These are phyloP conservation scores for Oryza punctata DNA, from an alignment of 176 grass and related monocot species.

Conservation along the genomic window DNA sequence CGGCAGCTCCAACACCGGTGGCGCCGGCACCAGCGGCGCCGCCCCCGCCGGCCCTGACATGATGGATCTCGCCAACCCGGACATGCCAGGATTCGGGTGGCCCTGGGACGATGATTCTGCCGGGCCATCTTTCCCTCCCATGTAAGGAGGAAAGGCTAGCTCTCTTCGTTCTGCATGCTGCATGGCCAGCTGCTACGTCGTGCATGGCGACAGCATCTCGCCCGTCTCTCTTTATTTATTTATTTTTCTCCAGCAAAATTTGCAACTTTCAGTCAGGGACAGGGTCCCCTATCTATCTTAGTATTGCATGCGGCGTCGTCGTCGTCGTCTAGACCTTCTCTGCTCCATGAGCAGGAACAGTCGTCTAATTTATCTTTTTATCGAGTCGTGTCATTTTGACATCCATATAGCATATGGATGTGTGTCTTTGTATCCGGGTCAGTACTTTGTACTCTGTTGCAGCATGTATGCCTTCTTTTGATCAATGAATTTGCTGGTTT, in stretches of 20 bases:
- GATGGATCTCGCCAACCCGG: neutral
- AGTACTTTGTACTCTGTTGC: neutral
- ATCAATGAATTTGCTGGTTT: neutral
- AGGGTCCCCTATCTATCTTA: neutral
- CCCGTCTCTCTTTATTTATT: neutral
- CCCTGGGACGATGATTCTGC: neutral
- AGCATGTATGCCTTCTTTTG: neutral
- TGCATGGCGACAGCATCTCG: neutral
- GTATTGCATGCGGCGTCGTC: neutral
- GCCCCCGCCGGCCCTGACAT: neutral
- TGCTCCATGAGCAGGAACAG: neutral
- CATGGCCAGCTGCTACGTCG: neutral
- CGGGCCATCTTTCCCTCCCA: neutral
- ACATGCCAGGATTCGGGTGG: neutral
- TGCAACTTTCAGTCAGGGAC: neutral
- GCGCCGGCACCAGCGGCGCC: neutral
- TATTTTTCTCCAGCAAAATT: neutral
- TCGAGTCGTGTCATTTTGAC: neutral
- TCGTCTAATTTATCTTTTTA: neutral
- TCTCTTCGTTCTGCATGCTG: neutral
- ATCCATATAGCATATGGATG: neutral
- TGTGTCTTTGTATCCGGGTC: neutral
- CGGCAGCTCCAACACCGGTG: neutral
- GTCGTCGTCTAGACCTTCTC: no score
- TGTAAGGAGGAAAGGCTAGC: constrained; percentile 5